Base-by-base conservation (phyloP, 2,329 filamentous ascomycete genomes). In the Plenodomus tracheiphilus region DNA sequence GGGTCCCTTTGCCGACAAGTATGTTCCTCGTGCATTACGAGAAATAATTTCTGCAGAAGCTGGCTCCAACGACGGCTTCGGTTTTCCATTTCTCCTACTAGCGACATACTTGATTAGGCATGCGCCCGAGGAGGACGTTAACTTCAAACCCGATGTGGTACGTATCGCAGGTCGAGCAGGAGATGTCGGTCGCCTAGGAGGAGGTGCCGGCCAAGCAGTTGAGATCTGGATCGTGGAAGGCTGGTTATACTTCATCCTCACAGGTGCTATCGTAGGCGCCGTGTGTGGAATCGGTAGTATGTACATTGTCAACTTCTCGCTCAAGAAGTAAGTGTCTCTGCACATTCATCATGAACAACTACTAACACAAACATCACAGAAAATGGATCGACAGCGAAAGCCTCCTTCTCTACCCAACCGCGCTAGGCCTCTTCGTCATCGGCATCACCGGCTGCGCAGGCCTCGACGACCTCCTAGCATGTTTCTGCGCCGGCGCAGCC, bases 11-110 rank as follows among this genome's bases (percentile, higher is more conserved):
- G 77, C 84, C 0, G 83, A 86, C 58, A 84, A 83, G 50, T 85
- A 79, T 49, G 82, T 86, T 2, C 74, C 79, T 9, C 77, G 82
- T 1, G 74, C 78, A 2, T 71, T 86, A 3, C 77, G 83, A 21
- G 81, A 85, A 54, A 80, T 85, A 47, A 85, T 86, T 17, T 85
- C 82, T 0, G 77, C 82, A 1, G 83, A 86, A 53, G 82, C 81
- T 3, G 84, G 83, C 6, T 78, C 79, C 2, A 85, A 85, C 53
- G 83, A 86, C 53, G 83, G 83, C 0, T 83, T 86, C 35, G 83
- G 80, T 0, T 85, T 85, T 39, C 83, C 83, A 0, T 85, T 85
- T 44, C 72, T 86, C 4, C 78, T 65, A 65, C 76, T 85, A 2
- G 81, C 82, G 0, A 77, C 79, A 1, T 81, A 81, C 35, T 73